A percentile compares a stretch with the other conserved stretches of the same genome.
Conservation (phyloP, 176 grass and related monocot genomes). For the Juncus inflexus region DNA sequence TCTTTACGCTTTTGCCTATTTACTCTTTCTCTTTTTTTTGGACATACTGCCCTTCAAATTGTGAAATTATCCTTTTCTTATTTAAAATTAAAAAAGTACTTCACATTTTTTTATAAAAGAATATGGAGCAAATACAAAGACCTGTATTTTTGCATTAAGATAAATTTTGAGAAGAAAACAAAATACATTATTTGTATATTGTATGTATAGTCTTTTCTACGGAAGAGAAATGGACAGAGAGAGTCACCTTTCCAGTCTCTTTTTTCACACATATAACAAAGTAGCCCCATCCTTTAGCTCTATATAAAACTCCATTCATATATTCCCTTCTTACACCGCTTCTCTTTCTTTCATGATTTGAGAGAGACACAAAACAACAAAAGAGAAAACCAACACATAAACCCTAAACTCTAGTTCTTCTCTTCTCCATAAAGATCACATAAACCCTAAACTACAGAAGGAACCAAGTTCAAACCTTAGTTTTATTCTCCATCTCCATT, state of each 20-base stretch:
- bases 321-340: not conserved
- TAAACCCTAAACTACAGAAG: too few species aligned
- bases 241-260: not conserved
- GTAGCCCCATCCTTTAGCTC: constrained; percentile 10
- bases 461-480: not conserved
- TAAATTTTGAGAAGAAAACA: not conserved
- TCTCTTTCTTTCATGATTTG: not conserved
- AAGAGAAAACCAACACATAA: not conserved
- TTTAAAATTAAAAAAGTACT: too few species aligned
- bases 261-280: constrained; percentile 9
- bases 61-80: too few species aligned
- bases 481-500: constrained; percentile 3
- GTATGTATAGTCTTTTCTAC: too few species aligned
- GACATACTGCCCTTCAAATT: too few species aligned
- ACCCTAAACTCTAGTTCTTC: not conserved
- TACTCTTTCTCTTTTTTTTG: too few species aligned
- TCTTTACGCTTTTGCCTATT: too few species aligned
- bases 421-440: not conserved
- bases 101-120: too few species aligned
- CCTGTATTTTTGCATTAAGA: not conserved
- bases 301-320: constrained; percentile 24
- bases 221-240: too few species aligned
- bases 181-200: constrained; percentile 2
- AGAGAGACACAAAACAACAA: constrained; percentile 14
- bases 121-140: too few species aligned